Percentiles rank a stretch among this genome's conserved stretches.
Conservation (phyloP, 305 asterid genomes). For the Fraxinus greggii region DNA sequence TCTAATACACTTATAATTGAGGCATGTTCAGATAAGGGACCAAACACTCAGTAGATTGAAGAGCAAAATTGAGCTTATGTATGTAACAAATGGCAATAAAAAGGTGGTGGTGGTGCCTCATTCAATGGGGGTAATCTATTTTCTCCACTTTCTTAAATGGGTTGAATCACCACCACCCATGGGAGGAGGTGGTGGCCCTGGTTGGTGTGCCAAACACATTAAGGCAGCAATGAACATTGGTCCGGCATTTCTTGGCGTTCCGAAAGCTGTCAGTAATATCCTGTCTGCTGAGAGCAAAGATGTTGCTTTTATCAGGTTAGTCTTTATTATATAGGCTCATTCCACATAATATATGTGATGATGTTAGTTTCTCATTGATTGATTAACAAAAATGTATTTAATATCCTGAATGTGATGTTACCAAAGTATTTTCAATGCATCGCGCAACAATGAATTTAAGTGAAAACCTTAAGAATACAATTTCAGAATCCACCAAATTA, state of each 20-base stretch:
- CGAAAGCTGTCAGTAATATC: constrained; percentile 61
- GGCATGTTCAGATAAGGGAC: constrained; percentile 63
- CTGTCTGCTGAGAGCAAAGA: constrained; percentile 87
- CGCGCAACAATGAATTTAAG: no score
- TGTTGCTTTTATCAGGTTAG: constrained; percentile 75
- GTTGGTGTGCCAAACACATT: constrained; percentile 79
- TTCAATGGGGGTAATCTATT: constrained; percentile 88
- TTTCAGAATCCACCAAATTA: no score
- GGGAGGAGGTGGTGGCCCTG: constrained; percentile 88
- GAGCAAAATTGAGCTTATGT: constrained; percentile 92
- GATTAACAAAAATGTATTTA: not conserved
- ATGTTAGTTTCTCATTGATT: not conserved
- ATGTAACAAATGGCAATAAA: constrained; percentile 57
- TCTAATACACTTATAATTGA: constrained; percentile 19
- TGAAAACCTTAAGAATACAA: no score
- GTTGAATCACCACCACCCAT: constrained; percentile 73
- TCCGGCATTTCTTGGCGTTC: constrained; percentile 89
- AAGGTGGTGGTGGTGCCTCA: constrained; percentile 96
- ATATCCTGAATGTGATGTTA: not conserved
- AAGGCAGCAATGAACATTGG: constrained; percentile 79
- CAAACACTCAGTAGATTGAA: constrained; percentile 74
- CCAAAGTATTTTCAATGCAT: not conserved
- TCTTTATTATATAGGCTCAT: not conserved
- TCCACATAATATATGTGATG: not conserved
- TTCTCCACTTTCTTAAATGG: constrained; percentile 91